Evolutionary conservation across 2,329 filamentous ascomycete species (phyloP).

Genomic region (Colletotrichum gigasporum): DNA sequence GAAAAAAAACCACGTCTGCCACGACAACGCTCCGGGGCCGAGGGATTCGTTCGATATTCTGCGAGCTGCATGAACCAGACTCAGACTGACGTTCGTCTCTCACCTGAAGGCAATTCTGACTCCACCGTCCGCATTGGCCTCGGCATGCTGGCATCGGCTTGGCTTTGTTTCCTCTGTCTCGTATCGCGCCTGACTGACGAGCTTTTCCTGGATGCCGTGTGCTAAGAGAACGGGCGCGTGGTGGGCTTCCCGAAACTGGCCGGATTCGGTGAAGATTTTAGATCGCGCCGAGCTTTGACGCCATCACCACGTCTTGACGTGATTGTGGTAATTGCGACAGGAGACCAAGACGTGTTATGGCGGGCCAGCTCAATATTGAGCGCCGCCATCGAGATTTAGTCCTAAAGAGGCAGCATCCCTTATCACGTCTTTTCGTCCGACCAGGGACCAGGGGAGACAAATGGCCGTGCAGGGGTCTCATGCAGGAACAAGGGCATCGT

Average conservation of each 20-base stretch:
- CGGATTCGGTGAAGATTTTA: neutral
- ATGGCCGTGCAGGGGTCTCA: conserved; percentile 12
- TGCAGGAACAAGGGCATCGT: conserved; percentile 32
- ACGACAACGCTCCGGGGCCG: too few species aligned
- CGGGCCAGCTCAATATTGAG: conserved; percentile 3
- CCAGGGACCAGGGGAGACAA: conserved; percentile 1
- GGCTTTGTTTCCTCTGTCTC: conserved; percentile 17
- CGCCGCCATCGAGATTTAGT: conserved; percentile 5
- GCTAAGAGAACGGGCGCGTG: conserved; percentile 16
- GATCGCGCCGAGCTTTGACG: conserved; percentile 24
- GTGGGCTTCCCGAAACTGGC: neutral
- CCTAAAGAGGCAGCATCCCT: conserved; percentile 24
- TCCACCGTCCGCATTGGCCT: conserved; percentile 9
- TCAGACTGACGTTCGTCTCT: neutral
- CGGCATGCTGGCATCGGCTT: neutral
- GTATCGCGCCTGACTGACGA: conserved; percentile 4
- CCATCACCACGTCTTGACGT: conserved; percentile 24
- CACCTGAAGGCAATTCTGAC: neutral
- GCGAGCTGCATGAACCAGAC: neutral
- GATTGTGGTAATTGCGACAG: conserved; percentile 29
- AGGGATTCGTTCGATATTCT: neutral
- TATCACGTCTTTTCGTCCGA: conserved; percentile 17
- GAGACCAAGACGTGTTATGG: conserved; percentile 24
- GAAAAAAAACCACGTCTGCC: too few species aligned
- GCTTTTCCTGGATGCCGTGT: neutral